Base-by-base conservation (phyloP, 176 grass and related monocot genomes). In the Rhynchospora tenuis region DNA sequence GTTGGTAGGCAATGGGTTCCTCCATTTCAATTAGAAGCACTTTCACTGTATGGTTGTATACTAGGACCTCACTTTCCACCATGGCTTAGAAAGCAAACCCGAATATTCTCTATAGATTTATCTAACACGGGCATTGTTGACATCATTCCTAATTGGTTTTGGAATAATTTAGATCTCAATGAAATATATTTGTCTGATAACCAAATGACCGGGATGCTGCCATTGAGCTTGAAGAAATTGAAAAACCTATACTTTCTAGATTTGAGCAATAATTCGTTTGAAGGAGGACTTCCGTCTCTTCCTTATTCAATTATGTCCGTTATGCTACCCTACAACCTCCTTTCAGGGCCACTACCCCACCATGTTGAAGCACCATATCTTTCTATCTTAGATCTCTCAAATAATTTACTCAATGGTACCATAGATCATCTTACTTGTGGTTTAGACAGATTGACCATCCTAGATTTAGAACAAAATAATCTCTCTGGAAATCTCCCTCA, bases 401-500 rank as follows among this genome's bases (percentile, higher is more conserved):
- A 73, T 73, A 73, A 73, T 19, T 55, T 59, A 13, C 9, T 78
- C 29, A 55, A 16, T 27, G 23, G 51, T 11, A 78, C 24, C 31
- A 66, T 31, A 66, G 11, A 33, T 5, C 33, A 22, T 9, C 87
- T 20, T 54, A 81, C 22, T 2, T 78, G 29, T 87, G 85, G 72
- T 57, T 84, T 81, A 47, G 48, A 82, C 68, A 64, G 27, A 61
- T 78, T 45, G 55, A 17, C 67, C 46, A 73, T 27, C 19, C 82
- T 12, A 0, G 11, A 82, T 85, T 22, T 89, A 55, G 6, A 22
- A 20, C 0, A 57, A 9, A 89, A 89, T 82, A 26, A 89, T n/a
- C 70, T 86, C 45, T 56, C 56, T 6, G 76, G 87, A 0, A 17
- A 33, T 28, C 77, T 89, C 83, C 56, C 87, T 57, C 64, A n/a